Evolutionary conservation across 2,329 filamentous ascomycete species (phyloP), one percentile per base, ranked within the genome.

Genomic region (Trichoderma sp.): DNA sequence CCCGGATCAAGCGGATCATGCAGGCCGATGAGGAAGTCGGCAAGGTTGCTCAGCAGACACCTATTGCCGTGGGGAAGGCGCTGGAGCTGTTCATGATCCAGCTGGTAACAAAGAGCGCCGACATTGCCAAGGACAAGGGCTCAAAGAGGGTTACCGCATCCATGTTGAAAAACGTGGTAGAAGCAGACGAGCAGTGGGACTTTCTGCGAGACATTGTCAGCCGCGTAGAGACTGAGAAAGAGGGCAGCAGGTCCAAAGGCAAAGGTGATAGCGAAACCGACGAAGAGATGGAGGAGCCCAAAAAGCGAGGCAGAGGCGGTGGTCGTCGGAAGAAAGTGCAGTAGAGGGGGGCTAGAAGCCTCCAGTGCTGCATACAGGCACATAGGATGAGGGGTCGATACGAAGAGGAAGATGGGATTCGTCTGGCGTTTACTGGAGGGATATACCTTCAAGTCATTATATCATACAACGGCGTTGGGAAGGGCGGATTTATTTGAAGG

Each of bases 1-100:
- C 96, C 16, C 88, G 96, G 71, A 99, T 99, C 83, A 99, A 99
- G 85, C 90, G 96, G 63, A 98, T 99, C 76, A 98, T 99, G 96
- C 96, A 99, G 81, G 95, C 95, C 13, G 96, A 99, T 77, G 96
- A 99, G 77, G 96, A 99, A 78, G 94, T 99, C 0, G 96, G 96
- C 71, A 99, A 99, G 82, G 96, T 99, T 11, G 94, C 96, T 4
- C 96, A 99, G 80, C 96, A 98, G 71, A 97, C 96, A 0, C 95
- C 95, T 18, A 96, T 97, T 68, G 96, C 95, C 30, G 95, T 98
- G 55, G 93, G 93, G 73, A 97, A 97, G 83, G 96, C 96, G 18
- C 86, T 99, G 7, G 96, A 99, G 81, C 86, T 99, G 10, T 99
- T 99, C 79, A 99, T 99, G 96, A 93, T 98, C 71, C 90, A 93